Base-by-base conservation (phyloP, 2,329 filamentous ascomycete species). In the Fusarium sp. region DNA sequence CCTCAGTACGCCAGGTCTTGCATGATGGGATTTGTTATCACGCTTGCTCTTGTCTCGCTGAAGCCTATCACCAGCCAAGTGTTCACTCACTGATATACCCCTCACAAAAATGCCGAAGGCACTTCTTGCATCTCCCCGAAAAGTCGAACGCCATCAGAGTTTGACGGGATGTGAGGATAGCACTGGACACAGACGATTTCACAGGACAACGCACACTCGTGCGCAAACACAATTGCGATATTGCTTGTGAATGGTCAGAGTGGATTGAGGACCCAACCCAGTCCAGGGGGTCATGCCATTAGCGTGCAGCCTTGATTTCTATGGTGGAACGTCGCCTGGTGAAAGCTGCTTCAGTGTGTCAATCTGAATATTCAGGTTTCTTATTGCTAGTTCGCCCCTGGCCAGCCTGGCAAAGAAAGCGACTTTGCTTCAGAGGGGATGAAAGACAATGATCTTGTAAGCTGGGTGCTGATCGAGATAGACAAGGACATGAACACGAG, bases 281-380 rank as follows among this genome's bases (percentile, higher is more conserved):
- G 72, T 58, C 61, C 64, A 64, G 65, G 66, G 72, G 41, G 54
- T 42, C n/a, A 50, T 53, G 35, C 31, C 41, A 39, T 59, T 76
- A 77, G 74, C 65, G 74, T 62, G 47, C 54, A 64, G 70, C 53
- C 65, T 71, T 64, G 53, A 60, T 63, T 70, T 63, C 24, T 33
- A 63, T 57, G 42, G 61, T 65, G 67, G 62, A 66, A 45, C 39
- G 24, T 35, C 54, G 51, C 41, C 70, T 67, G 61, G 56, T 61
- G 33, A 61, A 39, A 51, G 60, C 54, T 24, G 60, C 54, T 24
- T 24, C 38, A 72, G 65, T 57, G 60, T 57, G 48, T 58, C 31
- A 62, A 73, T 30, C 22, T 31, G 38, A 33, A 72, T 35, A 51
- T 55, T 24, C 42, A 57, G 72, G 56, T 70, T 55, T 45, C 16